These are phyloP conservation scores for Ruellia speciosa DNA, from an alignment of 305 asterid species.

Conservation along the genomic window DNA sequence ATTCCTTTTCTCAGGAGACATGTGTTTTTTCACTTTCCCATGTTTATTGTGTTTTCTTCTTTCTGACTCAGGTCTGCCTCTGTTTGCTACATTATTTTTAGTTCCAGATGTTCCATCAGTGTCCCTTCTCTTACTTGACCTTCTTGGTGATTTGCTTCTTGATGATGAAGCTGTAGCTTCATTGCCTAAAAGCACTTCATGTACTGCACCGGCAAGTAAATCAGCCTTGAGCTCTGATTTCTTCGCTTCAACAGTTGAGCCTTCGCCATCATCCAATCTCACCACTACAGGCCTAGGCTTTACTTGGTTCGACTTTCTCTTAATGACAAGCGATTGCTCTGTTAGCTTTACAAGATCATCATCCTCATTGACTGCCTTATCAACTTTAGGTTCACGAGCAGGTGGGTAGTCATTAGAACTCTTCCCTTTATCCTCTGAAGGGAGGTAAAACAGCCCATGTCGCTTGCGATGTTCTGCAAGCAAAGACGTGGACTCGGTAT, in stretches of 20 bases:
- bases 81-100: constrained; percentile 19
- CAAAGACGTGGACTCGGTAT: constrained; percentile 62
- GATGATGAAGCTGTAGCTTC: constrained; percentile 63
- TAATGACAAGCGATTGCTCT: constrained; percentile 50
- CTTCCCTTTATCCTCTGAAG: constrained; percentile 43
- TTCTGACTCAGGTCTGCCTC: constrained; percentile 35
- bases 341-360: constrained; percentile 70
- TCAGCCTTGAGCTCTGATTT: constrained; percentile 39
- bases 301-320: constrained; percentile 50
- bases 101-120: constrained; percentile 23
- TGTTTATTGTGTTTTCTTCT: constrained; percentile 37
- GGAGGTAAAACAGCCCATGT: constrained; percentile 79
- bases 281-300: constrained; percentile 90
- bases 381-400: constrained; percentile 58
- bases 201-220: constrained; percentile 68
- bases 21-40: constrained; percentile 54
- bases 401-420: constrained; percentile 57
- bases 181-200: constrained; percentile 74
- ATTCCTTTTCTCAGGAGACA: constrained; percentile 40
- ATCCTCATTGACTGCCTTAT: constrained; percentile 29
- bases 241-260: constrained; percentile 23
- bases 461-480: constrained; percentile 81
- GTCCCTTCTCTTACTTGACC: background rate
- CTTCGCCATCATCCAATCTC: constrained; percentile 69
- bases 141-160: constrained; percentile 24